Evolutionary conservation across 495 filamentous ascomycete genomes (phyloP), one percentile per base, ranked within the genome.

Genomic region (Penicillium turbatum): DNA sequence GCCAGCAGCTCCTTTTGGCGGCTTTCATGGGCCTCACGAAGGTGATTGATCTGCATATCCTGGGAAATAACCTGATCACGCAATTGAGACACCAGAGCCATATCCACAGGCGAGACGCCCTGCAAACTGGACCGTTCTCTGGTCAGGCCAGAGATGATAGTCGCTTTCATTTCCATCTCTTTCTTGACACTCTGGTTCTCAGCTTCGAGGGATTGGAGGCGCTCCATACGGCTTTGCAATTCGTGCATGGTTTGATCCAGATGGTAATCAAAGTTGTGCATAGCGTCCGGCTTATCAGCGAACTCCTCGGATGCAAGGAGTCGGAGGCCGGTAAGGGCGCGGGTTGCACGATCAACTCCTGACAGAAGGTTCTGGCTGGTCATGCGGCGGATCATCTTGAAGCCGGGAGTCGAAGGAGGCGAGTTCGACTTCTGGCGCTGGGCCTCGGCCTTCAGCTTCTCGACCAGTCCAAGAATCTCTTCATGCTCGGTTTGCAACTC

Each of bases 131-230:
- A 90, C 60, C 93, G 79, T 66, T 98, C 93, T 36, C 92, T 83
- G 15, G 95, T 95, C 31, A 98, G 80, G 6, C 93, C 93, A 15
- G 90, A 89, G 54, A 98, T 97, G 61, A 98, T 91, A 19, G 86
- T 86, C 72, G 88, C 87, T 79, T 97, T 97, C 50, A 79, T 83
- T 56, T 98, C 95, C 88, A 98, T 95, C 66, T 97, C 95, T 69
- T 88, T 93, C 74, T 88, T 95, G 12, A 92, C 82, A 7, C 82
- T 83, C 2, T 84, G 74, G 52, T 97, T 83, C 61, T 96, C 95
- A 6, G 82, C 83, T 65, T 98, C 93, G 9, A 98, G 77, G 44
- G 91, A 84, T 63, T 91, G 86, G 34, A 95, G 89, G 19, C 90
- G 85, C 63, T 97, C 93, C 15, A 92, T 90, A 21, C 91, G 85